Evolutionary conservation across 2,329 filamentous ascomycete genomes (phyloP), one percentile per base, ranked within the genome.

Genomic region (Clarireedia homoeocarpa): DNA sequence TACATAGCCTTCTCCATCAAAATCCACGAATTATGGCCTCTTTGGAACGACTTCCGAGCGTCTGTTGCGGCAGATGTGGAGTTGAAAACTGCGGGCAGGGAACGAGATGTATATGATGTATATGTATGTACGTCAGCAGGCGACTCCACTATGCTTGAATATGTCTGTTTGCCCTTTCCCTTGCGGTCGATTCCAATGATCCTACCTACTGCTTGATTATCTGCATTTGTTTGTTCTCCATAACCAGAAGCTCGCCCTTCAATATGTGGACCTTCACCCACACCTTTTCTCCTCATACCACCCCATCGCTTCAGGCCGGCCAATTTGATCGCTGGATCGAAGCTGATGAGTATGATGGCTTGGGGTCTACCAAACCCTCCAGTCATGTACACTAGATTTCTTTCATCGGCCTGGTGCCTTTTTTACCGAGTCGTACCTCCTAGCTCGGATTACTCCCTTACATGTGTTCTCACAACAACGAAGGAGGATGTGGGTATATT

Each of bases 351-450:
- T 0, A 77, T 69, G 10, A 77, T 58, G 0, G 72, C 70, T 23
- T 68, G 63, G 6, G 64, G 67, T 20, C 62, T 57, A 3, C 59
- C 51, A 9, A 46, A 44, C 1, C 51, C 52, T 1, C 71, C 73
- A 0, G 70, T 71, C 9, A 72, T 66, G 61, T 78, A 81, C 3
- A 79, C 65, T n/a, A 80, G 58, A 4, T 71, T 72, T 12, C 73
- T 66, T n/a, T 78, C 74, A 59, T 80, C 76, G 64, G 73, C 74
- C 17, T 17, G 17, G 17, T 17, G 2, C 17, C 17, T 17, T 17
- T 2, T 17, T 17, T 17, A 17, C 17, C 17, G 17, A 2, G 17
- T 17, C 17, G 17, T 17, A 17, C 17, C 17, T 17, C 17, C 17
- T 17, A 17, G 17, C 17, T 17, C 17, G 17, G 2, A 2, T 17